Conservation (phyloP, 768 basidiomycete species). For the Russula lepida region DNA sequence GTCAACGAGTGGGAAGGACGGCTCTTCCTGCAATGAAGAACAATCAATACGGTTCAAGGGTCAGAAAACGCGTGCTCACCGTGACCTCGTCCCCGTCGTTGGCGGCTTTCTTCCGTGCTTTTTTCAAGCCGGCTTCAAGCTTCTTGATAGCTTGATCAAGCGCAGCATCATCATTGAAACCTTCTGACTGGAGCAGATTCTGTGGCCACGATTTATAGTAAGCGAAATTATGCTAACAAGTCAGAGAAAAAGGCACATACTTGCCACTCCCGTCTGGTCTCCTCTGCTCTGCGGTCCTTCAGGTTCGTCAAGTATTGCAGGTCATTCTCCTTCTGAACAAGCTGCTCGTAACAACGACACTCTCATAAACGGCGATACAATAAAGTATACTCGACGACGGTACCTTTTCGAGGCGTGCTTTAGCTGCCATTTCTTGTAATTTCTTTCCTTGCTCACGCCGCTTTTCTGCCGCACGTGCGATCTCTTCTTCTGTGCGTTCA, state of each 20-base stretch:
- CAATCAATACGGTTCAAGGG: background rate
- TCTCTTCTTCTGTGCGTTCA: slow-evolving; percentile 89
- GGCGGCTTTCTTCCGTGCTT: slow-evolving; percentile 69
- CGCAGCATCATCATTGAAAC: slow-evolving; percentile 68
- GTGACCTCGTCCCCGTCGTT: slow-evolving; percentile 55
- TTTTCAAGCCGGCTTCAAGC: slow-evolving; percentile 67
- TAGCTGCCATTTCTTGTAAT: slow-evolving; percentile 86
- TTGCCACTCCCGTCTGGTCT: slow-evolving; percentile 69
- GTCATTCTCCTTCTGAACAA: slow-evolving; percentile 69
- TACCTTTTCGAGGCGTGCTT: slow-evolving; percentile 80
- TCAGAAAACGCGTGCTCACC: slow-evolving; percentile 25
- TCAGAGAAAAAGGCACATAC: slow-evolving; percentile 31
- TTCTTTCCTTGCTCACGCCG: slow-evolving; percentile 79
- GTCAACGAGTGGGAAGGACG: slow-evolving; percentile 83
- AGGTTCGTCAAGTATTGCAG: slow-evolving; percentile 56
- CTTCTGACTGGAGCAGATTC: slow-evolving; percentile 56
- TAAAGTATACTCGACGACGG: slow-evolving; percentile 4
- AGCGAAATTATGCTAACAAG: background rate
- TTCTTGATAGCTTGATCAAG: slow-evolving; percentile 82
- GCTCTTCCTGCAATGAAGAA: slow-evolving; percentile 49
- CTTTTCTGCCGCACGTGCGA: slow-evolving; percentile 68
- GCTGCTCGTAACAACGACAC: slow-evolving; percentile 31
- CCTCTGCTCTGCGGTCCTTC: slow-evolving; percentile 48
- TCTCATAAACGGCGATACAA: background rate
- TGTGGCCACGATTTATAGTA: slow-evolving; percentile 25